Conservation (phyloP, 495 filamentous ascomycete species). For the Podospora pseudopauciseta region DNA sequence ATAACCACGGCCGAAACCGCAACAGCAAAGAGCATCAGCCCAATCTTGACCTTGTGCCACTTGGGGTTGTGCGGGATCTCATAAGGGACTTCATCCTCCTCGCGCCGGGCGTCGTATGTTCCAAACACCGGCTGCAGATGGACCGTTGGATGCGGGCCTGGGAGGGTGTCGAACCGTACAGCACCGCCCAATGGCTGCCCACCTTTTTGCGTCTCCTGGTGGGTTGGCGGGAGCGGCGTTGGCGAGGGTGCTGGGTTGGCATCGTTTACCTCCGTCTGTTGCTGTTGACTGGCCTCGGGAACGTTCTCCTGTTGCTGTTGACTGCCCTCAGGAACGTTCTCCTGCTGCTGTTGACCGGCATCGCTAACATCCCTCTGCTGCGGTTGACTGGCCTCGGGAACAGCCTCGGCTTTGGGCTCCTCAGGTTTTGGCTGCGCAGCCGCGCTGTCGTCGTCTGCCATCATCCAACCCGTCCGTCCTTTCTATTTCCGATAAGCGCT, state of each 20-base stretch:
- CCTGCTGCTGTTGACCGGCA: not conserved
- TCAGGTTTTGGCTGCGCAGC: conserved; percentile 2
- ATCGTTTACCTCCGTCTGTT: not conserved
- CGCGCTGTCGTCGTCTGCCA: conserved; percentile 11
- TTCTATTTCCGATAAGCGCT: not conserved
- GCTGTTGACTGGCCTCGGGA: no score
- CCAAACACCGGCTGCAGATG: not conserved
- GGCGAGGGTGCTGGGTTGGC: not conserved
- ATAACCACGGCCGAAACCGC: conserved; percentile 30
- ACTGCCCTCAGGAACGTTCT: no score
- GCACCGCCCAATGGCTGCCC: not conserved
- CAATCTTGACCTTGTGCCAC: conserved; percentile 35
- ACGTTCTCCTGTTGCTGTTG: no score
- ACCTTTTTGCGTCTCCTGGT: not conserved
- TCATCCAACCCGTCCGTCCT: not conserved
- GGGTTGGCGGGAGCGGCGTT: conserved; percentile 6
- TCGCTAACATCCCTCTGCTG: not conserved
- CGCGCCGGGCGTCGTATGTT: not conserved
- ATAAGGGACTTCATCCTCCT: not conserved
- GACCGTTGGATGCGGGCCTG: not conserved
- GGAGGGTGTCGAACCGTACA: not conserved
- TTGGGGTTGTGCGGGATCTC: conserved; percentile 3
- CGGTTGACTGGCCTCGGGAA: not conserved
- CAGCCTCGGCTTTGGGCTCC: not conserved
- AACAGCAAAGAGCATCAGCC: conserved; percentile 26